phyloP scores from a whole-genome alignment of 768 basidiomycete genomes.

The Agaricus sinodeliciosus region DNA sequence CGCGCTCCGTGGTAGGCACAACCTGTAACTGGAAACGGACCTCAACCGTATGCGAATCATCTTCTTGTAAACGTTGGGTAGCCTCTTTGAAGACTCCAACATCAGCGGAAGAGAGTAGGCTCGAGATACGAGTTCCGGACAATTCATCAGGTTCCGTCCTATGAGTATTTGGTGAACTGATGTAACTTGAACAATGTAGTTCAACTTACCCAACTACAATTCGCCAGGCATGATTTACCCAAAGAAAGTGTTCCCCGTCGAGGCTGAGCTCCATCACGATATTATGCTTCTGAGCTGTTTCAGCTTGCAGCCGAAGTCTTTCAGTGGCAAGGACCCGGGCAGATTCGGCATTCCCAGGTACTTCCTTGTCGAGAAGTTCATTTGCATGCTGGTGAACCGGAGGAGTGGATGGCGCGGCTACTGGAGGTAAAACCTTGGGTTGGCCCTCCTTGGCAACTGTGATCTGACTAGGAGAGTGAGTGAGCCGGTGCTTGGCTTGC shows the following conservation, averaged over 20 bases:
- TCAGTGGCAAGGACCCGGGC: constrained; percentile 85
- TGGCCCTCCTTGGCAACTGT: constrained; percentile 51
- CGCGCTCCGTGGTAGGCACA: constrained; percentile 52
- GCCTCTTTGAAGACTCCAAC: constrained; percentile 82
- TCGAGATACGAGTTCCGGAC: constrained; percentile 74
- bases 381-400: constrained; percentile 29
- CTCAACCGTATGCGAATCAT: constrained; percentile 93
- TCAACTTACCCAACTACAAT: constrained; percentile 77
- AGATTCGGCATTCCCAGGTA: constrained; percentile 57
- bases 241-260: constrained; percentile 91
- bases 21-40: constrained; percentile 84
- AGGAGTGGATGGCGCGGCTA: constrained; percentile 28
- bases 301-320: constrained; percentile 82
- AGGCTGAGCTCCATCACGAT: constrained; percentile 92
- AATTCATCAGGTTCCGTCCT: constrained; percentile 83
- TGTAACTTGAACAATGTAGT: neutral
- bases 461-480: constrained; percentile 45
- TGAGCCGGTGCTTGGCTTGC: constrained; percentile 42
- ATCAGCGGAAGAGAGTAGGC: constrained; percentile 72
- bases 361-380: constrained; percentile 34
- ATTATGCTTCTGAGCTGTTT: constrained; percentile 92
- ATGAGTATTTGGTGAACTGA: constrained; percentile 2
- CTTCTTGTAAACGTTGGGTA: constrained; percentile 75
- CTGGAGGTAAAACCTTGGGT: constrained; percentile 30
- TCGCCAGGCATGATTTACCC: constrained; percentile 95